These are phyloP conservation scores for Quercus cerris DNA, from an alignment of 306 rosid genomes.

Conservation along the genomic window DNA sequence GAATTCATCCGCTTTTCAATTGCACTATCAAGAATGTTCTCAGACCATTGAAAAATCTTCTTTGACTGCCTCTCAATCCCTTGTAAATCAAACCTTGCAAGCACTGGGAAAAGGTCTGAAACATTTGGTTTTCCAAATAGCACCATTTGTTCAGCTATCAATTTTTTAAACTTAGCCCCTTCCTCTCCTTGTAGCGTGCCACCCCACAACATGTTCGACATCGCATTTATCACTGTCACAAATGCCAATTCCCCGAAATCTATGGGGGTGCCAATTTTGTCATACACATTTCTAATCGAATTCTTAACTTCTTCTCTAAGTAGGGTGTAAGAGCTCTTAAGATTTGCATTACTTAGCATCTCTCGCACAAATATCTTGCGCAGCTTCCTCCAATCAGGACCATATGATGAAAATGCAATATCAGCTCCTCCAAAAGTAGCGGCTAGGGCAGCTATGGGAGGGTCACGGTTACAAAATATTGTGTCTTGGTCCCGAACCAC, in stretches of 20 bases:
- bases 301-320: conserved; percentile 21
- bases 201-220: conserved; percentile 23
- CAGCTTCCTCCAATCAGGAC: conserved; percentile 25
- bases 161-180: background rate
- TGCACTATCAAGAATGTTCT: conserved; percentile 1
- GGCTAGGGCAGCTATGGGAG: background rate
- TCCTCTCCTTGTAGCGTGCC: background rate
- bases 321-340: conserved; percentile 2
- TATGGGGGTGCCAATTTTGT: conserved; percentile 2
- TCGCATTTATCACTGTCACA: background rate
- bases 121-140: conserved; percentile 22
- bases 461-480: conserved; percentile 24
- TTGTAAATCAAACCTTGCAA: conserved; percentile 28
- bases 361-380: conserved; percentile 23
- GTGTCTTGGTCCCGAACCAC: conserved; percentile 34
- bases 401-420: conserved; percentile 20
- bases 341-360: conserved; percentile 16
- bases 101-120: conserved; percentile 30
- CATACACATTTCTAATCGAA: conserved; percentile 8
- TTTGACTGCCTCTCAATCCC: conserved; percentile 22
- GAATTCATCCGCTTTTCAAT: conserved; percentile 7
- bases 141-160: conserved; percentile 4
- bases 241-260: conserved; percentile 6
- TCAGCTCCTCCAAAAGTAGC: conserved; percentile 10
- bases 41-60: background rate